phyloP scores from a whole-genome alignment of 2,329 filamentous ascomycete genomes.

The Alternaria triticina region DNA sequence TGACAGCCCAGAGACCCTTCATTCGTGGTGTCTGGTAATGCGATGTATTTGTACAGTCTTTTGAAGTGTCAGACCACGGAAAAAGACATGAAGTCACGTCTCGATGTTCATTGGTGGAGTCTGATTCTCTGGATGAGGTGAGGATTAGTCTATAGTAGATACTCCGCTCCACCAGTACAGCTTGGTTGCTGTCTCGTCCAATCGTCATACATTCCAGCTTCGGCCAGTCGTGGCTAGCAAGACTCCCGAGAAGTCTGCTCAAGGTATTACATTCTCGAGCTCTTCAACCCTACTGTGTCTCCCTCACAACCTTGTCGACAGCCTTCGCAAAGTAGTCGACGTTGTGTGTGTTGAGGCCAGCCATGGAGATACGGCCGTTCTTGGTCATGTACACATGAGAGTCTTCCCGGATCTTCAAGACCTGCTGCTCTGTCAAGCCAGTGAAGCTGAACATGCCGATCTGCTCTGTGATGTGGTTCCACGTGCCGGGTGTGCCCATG shows the following conservation, averaged over 20 bases:
- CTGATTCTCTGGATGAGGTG: background rate
- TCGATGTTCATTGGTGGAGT: background rate
- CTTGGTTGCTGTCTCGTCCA: background rate
- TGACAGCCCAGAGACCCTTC: background rate
- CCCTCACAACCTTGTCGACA: conserved; percentile 80
- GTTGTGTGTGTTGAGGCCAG: conserved; percentile 91
- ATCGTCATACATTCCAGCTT: background rate
- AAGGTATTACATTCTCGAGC: too few relatives aligned
- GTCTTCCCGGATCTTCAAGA: conserved; percentile 71
- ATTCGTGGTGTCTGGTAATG: background rate
- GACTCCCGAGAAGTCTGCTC: too few relatives aligned
- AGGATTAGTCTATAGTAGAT: background rate
- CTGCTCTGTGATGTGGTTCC: conserved; percentile 98
- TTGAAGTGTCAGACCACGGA: background rate
- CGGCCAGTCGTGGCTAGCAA: background rate
- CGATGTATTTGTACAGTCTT: background rate
- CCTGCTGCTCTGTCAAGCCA: conserved; percentile 76
- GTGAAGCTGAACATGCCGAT: conserved; percentile 99
- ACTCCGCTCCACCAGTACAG: background rate
- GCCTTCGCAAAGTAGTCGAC: conserved; percentile 92
- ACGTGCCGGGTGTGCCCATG: conserved; percentile 83
- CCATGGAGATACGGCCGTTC: conserved; percentile 98
- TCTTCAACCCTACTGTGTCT: conserved; percentile 45
- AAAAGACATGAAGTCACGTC: background rate
- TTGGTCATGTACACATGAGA: conserved; percentile 91